Base-by-base conservation (phyloP, 1,284 basidiomycete genomes). In the Tremellales sp. region DNA sequence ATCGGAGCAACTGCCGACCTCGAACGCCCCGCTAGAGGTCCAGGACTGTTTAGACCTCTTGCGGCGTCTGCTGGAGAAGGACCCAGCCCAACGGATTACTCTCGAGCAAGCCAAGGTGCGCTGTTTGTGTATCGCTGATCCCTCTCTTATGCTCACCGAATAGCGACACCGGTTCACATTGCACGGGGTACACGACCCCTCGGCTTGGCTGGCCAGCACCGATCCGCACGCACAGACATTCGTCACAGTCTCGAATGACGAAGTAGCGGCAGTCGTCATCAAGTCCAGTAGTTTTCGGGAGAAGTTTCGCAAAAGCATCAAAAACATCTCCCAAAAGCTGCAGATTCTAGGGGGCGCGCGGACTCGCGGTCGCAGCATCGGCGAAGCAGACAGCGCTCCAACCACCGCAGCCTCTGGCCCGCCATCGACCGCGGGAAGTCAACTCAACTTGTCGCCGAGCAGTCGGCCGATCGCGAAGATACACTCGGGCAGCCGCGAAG, bases 101-200 rank as follows among this genome's bases (percentile, higher is more conserved):
- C 79, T 97, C 35, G 82, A 85, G 35, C 80, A 87, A 60, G 84
- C 93, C 60, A 97, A 96, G 82, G 89, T 91, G 64, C 62, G 81
- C 53, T 2, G 2, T 31, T 24, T 3, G 37, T 6, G 5, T 26
- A n/a, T 29, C 26, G 19, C 49, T 56, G 46, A 54, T 23, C 17
- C 6, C 23, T n/a, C 19, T n/a, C 33, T 36, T 4, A 36, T 36
- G 29, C 13, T 26, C 52, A 71, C n/a, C n/a, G n/a, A n/a, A n/a
- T n/a, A n/a, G 71, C 62, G 60, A 54, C 75, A 76, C 43, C 79
- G 82, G 3, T 97, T 92, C 87, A 83, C 93, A 49, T 75, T 88
- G 7, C 79, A 79, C 19, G 89, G 87, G 62, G 78, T 97, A 25
- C 69, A 79, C 15, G 80, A 88, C 49, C 81, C 85, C 0, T 76